These are phyloP conservation scores for Alternaria sp. DNA, from an alignment of 2,329 filamentous ascomycete species.

Conservation along the genomic window DNA sequence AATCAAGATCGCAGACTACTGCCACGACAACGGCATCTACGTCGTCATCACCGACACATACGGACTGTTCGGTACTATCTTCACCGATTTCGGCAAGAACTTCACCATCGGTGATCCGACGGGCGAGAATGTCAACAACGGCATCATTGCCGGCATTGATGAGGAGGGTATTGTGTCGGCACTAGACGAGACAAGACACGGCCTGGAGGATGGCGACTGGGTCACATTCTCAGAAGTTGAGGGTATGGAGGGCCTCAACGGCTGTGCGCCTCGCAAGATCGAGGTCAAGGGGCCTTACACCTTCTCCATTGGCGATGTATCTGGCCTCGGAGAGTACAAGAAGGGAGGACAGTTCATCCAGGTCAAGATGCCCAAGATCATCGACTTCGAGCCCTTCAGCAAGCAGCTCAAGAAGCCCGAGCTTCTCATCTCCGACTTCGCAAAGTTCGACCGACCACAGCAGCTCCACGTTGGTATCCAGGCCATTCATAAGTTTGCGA, in stretches of 20 bases:
- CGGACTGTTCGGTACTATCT: constrained; percentile 92
- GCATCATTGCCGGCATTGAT: constrained; percentile 89
- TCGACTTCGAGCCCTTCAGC: constrained; percentile 85
- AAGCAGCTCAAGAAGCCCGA: constrained; percentile 85
- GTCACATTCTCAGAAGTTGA: constrained; percentile 93
- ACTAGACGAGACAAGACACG: constrained; percentile 92
- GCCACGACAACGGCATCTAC: constrained; percentile 92
- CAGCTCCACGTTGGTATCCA: constrained; percentile 94
- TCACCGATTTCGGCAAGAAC: constrained; percentile 95
- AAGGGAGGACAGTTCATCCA: constrained; percentile 90
- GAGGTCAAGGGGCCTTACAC: constrained; percentile 94
- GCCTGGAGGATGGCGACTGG: constrained; percentile 93
- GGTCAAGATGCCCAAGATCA: constrained; percentile 96
- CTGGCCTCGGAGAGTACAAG: constrained; percentile 83
- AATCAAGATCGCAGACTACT: constrained; percentile 86
- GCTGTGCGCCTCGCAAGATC: constrained; percentile 83
- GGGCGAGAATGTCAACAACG: constrained; percentile 84
- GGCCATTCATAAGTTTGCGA: constrained; percentile 84
- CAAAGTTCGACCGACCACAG: constrained; percentile 93
- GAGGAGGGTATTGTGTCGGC: constrained; percentile 91
- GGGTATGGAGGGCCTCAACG: constrained; percentile 89
- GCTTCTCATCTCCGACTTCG: constrained; percentile 90
- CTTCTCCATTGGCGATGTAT: constrained; percentile 95
- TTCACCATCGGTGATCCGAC: constrained; percentile 91
- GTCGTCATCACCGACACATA: constrained; percentile 87